A percentile compares a stretch with the other conserved stretches of the same genome.
Evolutionary conservation across 257 asterid species (phyloP).

Genomic region (Henckelia pumila): DNA sequence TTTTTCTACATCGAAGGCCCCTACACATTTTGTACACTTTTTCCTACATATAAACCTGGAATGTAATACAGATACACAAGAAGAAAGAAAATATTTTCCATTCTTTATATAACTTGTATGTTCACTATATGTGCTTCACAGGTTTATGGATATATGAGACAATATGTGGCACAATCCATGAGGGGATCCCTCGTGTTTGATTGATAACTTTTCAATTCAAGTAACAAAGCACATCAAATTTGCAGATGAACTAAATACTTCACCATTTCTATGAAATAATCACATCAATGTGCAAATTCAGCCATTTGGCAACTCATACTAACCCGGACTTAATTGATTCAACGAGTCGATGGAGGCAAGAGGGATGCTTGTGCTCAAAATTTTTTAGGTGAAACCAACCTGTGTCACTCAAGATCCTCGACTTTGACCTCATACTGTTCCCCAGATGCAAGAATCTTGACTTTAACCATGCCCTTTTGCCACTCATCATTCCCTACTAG

Average conservation of each 20-base stretch:
- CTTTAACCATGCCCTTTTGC: slow-evolving; percentile 85
- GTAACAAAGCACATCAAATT: neutral
- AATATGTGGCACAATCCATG: too few species aligned
- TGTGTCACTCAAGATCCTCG: slow-evolving; percentile 53
- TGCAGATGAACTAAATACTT: neutral
- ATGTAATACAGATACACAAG: too few species aligned
- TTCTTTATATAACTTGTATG: too few species aligned
- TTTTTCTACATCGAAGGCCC: too few species aligned
- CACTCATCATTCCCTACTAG: slow-evolving; percentile 84
- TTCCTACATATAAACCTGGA: too few species aligned
- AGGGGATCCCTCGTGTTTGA: too few species aligned
- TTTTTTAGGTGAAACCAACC: neutral
- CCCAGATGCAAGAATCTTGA: slow-evolving; percentile 78
- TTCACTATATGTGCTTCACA: too few species aligned
- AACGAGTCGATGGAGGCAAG: neutral
- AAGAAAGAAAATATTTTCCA: too few species aligned
- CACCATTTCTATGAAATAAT: neutral
- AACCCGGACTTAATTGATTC: neutral
- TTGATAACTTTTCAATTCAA: too few species aligned
- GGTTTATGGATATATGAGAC: too few species aligned
- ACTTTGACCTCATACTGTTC: slow-evolving; percentile 71
- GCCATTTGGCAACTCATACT: neutral
- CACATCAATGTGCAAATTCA: neutral
- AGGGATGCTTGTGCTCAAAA: neutral
- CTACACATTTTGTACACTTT: too few species aligned